Evolutionary conservation across 192 early-diverging fungal species (phyloP), one percentile per base, ranked within the genome.

Genomic region (Phycomyces nitens): DNA sequence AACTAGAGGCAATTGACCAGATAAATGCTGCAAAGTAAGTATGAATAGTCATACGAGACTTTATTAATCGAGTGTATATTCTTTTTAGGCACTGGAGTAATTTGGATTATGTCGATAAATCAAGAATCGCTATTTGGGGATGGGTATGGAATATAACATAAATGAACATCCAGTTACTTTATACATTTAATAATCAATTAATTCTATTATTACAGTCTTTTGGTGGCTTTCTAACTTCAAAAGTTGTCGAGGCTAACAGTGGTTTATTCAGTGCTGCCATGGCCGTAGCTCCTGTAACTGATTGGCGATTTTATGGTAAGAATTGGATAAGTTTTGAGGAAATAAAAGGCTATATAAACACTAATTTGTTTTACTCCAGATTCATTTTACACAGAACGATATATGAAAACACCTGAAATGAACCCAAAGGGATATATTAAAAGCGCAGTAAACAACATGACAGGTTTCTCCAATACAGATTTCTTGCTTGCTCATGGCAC

Each of bases 281-380:
- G 83, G 84, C 96, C 5, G 96, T 99, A 1, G 96, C 96, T 9
- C 96, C 96, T 5, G 96, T 99, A 11, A 96, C 94, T 4, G 89
- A 93, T 71, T 99, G 94, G 94, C 78, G 78, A 57, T 84, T 83
- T 41, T 88, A 75, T 56, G 73, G 73, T 75, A 64, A 8, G n/a
- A 3, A 4, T 77, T 52, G 40, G 9, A 47, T 27, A 52, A 15
- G 15, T 22, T 8, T n/a, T 34, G 47, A 16, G 15, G 10, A 22
- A 18, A 29, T 41, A 14, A 20, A 7, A 43, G 23, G 7, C 11
- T 47, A n/a, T n/a, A n/a, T n/a, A n/a, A n/a, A n/a, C n/a, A n/a
- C n/a, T n/a, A n/a, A n/a, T n/a, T n/a, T n/a, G n/a, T n/a, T 18
- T 53, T 5, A 38, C 47, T 39, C 20, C 39, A 75, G 93, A 99